phyloP scores from a whole-genome alignment of 2,329 filamentous ascomycete species.

The Diplodia seriata region DNA sequence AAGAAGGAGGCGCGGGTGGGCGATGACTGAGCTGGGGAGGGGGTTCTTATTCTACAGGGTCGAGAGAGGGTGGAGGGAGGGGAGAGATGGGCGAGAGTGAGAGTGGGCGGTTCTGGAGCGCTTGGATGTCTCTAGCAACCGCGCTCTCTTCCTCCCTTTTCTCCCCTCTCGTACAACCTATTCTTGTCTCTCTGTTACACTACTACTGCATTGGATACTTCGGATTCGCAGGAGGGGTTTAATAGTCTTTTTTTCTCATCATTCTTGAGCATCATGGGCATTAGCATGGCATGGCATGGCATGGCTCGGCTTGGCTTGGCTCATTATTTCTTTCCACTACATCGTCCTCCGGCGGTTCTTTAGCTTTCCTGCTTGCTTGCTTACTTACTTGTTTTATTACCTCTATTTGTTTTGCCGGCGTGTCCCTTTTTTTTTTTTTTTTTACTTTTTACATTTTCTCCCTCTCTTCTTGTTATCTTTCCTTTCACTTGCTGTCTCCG shows the following conservation, averaged over 20 bases:
- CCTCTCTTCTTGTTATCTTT: not conserved
- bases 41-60: no score
- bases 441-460: not conserved
- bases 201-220: no score
- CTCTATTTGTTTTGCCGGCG: not conserved
- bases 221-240: no score
- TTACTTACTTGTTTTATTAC: not conserved
- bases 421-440: not conserved
- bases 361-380: no score
- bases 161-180: no score
- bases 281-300: not conserved
- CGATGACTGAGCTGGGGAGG: not conserved
- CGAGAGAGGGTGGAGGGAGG: no score
- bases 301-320: not conserved
- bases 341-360: not conserved
- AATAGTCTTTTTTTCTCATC: slow-evolving; percentile 1
- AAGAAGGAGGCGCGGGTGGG: not conserved
- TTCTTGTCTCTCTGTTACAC: no score
- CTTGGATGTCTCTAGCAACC: no score
- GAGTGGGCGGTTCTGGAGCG: no score
- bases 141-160: no score
- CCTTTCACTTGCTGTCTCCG: not conserved
- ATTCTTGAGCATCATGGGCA: not conserved
- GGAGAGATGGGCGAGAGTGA: no score
- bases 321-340: not conserved